These are phyloP conservation scores for Botryosphaeria agaves DNA, from an alignment of 2,329 filamentous ascomycete genomes.

Conservation along the genomic window DNA sequence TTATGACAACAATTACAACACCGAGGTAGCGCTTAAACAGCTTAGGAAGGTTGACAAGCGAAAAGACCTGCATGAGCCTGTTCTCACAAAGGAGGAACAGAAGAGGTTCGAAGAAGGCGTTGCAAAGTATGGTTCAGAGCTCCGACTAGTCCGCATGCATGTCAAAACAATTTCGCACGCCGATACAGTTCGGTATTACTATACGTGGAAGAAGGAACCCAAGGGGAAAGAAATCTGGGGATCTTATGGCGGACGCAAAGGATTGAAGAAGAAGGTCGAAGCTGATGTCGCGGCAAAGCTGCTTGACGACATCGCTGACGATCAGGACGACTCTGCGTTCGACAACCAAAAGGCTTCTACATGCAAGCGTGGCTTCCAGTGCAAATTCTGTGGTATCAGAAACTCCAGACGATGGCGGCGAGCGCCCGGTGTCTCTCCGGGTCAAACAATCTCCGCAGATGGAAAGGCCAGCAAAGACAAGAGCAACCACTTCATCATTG, in stretches of 20 bases:
- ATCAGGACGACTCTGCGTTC: constrained; percentile 88
- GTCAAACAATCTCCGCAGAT: constrained; percentile 50
- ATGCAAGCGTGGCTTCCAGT: constrained; percentile 72
- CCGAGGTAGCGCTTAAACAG: constrained; percentile 50
- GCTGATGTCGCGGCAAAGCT: constrained; percentile 52
- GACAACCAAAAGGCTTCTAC: constrained; percentile 68
- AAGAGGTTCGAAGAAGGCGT: constrained; percentile 90
- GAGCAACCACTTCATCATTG: constrained; percentile 53
- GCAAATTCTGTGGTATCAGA: constrained; percentile 78
- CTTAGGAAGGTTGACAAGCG: constrained; percentile 51
- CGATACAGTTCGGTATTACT: constrained; percentile 82
- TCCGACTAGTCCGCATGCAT: constrained; percentile 65
- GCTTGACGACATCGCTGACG: constrained; percentile 82
- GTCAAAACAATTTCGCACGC: constrained; percentile 68
- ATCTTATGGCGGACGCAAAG: constrained; percentile 70
- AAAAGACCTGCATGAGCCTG: constrained; percentile 67
- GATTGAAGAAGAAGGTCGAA: constrained; percentile 60
- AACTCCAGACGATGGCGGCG: constrained; percentile 80
- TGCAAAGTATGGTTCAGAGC: constrained; percentile 77
- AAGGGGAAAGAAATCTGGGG: constrained; percentile 81
- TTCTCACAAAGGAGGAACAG: constrained; percentile 57
- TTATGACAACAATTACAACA: constrained; percentile 53
- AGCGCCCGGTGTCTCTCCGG: constrained; percentile 61
- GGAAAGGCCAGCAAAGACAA: constrained; percentile 57
- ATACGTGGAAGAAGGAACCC: constrained; percentile 92